Evolutionary conservation across 331 rosid genomes (phyloP).

Genomic region (Spiraea crenata): DNA sequence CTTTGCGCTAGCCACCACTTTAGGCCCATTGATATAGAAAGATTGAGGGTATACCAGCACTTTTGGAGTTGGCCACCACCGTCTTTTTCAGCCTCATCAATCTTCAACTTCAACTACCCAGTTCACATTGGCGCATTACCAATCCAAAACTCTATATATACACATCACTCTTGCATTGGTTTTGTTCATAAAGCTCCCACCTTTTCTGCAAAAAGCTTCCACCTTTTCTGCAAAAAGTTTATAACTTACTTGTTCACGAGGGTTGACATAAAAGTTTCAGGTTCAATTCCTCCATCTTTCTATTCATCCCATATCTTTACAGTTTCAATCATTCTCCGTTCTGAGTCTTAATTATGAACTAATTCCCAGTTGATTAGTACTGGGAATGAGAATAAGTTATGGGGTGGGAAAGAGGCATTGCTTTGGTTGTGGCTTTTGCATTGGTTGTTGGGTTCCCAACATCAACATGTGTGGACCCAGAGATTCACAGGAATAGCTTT

Average conservation of each 20-base stretch:
- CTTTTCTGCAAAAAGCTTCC: background rate
- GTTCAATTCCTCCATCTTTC: too few species aligned
- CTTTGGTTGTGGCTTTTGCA: slow-evolving; percentile 17
- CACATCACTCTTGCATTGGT: background rate
- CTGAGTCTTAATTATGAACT: too few species aligned
- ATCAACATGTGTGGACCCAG: slow-evolving; percentile 36
- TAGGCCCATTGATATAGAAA: too few species aligned
- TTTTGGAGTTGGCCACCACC: background rate
- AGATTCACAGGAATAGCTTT: slow-evolving; percentile 51
- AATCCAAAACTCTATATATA: background rate
- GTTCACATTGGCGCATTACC: background rate
- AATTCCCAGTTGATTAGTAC: too few species aligned
- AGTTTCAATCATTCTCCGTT: too few species aligned
- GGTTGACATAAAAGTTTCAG: too few species aligned
- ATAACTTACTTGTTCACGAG: too few species aligned
- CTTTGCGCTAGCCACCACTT: too few species aligned
- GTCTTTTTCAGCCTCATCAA: too few species aligned
- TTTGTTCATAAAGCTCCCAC: background rate
- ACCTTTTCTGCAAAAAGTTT: too few species aligned
- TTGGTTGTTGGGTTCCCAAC: slow-evolving; percentile 25
- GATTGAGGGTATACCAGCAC: too few species aligned
- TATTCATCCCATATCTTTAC: too few species aligned
- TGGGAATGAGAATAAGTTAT: slow-evolving; percentile 20
- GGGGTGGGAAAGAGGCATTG: slow-evolving; percentile 33
- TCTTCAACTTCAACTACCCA: background rate